Conservation (phyloP, 2,329 filamentous ascomycete species). For the Chrysoporthe cubensis region DNA sequence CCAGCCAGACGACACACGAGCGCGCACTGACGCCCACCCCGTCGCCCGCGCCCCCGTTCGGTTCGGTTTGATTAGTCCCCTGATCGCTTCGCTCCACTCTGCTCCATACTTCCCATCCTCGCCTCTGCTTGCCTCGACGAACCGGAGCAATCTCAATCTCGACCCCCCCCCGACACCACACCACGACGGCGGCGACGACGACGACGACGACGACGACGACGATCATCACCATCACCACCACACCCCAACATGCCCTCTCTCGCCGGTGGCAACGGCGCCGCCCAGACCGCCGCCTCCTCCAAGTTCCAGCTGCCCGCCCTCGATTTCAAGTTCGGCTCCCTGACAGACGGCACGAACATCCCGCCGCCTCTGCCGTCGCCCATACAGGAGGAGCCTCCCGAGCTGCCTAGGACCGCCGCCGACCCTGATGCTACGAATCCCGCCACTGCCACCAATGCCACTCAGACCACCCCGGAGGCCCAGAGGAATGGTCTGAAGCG, state of each 20-base stretch:
- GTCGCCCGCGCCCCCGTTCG: neutral
- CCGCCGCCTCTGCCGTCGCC: slow-evolving; percentile 62
- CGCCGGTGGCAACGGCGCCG: slow-evolving; percentile 30
- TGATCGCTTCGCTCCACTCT: neutral
- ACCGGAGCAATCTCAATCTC: neutral
- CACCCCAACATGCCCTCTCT: slow-evolving; percentile 35
- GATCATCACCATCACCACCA: neutral
- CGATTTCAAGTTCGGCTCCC: slow-evolving; percentile 60
- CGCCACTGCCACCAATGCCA: slow-evolving; percentile 45
- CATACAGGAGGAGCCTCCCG: slow-evolving; percentile 49
- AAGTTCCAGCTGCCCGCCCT: slow-evolving; percentile 61
- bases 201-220: neutral
- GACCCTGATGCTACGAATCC: slow-evolving; percentile 29
- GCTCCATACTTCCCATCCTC: neutral
- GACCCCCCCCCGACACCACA: neutral
- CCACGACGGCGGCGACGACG: neutral
- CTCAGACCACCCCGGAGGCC: slow-evolving; percentile 35
- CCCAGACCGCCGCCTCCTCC: slow-evolving; percentile 5
- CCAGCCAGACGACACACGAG: neutral
- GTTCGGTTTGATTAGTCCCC: slow-evolving; percentile 1
- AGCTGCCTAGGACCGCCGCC: slow-evolving; percentile 42
- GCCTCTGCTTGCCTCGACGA: slow-evolving; percentile 1
- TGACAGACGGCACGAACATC: slow-evolving; percentile 65
- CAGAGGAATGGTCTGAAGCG: slow-evolving; percentile 50
- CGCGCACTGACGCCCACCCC: slow-evolving; percentile 1